Conservation (phyloP, 2,329 filamentous ascomycete species). For the Xylariaceae sp. region DNA sequence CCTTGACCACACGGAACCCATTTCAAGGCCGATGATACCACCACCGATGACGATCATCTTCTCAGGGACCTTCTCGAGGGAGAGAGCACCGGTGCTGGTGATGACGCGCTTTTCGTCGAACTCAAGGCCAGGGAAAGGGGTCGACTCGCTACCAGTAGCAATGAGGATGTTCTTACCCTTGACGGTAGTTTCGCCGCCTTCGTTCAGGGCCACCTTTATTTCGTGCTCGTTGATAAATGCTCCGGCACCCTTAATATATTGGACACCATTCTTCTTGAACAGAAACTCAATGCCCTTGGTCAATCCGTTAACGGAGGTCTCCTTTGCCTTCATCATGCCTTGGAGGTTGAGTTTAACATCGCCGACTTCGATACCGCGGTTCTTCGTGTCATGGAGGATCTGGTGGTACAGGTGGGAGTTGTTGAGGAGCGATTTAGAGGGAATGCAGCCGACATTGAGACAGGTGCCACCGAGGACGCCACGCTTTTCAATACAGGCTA, state of each 20-base stretch:
- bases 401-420: conserved; percentile 99
- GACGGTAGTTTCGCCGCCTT: conserved; percentile 88
- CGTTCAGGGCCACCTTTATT: conserved; percentile 86
- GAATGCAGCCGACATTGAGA: conserved; percentile 98
- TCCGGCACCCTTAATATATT: conserved; percentile 94
- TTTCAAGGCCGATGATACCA: conserved; percentile 98
- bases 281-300: conserved; percentile 98
- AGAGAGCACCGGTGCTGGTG: conserved; percentile 93
- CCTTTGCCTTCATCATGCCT: conserved; percentile 99
- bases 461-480: conserved; percentile 94
- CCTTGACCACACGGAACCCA: conserved; percentile 97
- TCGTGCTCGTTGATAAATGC: conserved; percentile 89
- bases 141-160: conserved; percentile 93
- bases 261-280: conserved; percentile 98
- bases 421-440: conserved; percentile 98
- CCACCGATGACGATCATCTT: conserved; percentile 97
- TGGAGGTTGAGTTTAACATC: conserved; percentile 95
- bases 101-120: conserved; percentile 98
- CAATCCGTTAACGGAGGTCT: conserved; percentile 83
- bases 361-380: conserved; percentile 95
- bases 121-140: conserved; percentile 93
- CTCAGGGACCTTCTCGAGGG: conserved; percentile 89
- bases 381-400: conserved; percentile 95
- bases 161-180: conserved; percentile 97
- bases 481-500: conserved; percentile 98